Evolutionary conservation across 1,284 basidiomycete species (phyloP).

Genomic region (Albatrellus sp.): DNA sequence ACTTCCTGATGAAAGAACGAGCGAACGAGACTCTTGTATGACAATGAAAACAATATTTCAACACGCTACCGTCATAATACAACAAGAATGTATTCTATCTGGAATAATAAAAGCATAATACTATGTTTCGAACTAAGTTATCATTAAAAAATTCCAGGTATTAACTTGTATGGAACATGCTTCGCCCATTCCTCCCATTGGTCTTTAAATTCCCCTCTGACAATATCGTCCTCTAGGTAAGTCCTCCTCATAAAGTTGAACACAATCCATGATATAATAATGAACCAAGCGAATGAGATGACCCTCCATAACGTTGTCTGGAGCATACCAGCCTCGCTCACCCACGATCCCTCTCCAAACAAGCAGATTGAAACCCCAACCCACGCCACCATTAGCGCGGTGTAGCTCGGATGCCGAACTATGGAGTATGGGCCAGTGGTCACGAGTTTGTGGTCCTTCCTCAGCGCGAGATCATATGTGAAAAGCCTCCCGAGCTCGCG

Average conservation of each 20-base stretch:
- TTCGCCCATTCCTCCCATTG: not conserved
- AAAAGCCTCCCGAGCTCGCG: slow-evolving; percentile 1
- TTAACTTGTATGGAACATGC: not conserved
- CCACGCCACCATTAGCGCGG: not conserved
- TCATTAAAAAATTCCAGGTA: not conserved
- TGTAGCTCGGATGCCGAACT: slow-evolving; percentile 3
- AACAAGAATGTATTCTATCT: no score
- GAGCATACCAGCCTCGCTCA: not conserved
- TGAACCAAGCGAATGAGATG: no score
- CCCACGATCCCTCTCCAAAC: not conserved
- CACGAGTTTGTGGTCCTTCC: slow-evolving; percentile 2
- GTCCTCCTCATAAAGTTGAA: no score
- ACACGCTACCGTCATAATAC: no score
- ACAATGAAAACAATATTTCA: no score
- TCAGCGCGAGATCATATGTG: slow-evolving; percentile 1
- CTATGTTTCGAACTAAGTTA: no score
- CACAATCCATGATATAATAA: no score
- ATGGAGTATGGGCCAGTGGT: slow-evolving; percentile 1
- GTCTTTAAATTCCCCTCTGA: not conserved
- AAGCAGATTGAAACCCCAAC: not conserved
- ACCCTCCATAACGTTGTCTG: not conserved
- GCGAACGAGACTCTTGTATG: no score
- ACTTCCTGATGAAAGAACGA: no score
- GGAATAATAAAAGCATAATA: no score
- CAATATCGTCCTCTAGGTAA: not conserved